Conservation (phyloP, 352 stramenopile species). For the Saprolegnia parasitica region DNA sequence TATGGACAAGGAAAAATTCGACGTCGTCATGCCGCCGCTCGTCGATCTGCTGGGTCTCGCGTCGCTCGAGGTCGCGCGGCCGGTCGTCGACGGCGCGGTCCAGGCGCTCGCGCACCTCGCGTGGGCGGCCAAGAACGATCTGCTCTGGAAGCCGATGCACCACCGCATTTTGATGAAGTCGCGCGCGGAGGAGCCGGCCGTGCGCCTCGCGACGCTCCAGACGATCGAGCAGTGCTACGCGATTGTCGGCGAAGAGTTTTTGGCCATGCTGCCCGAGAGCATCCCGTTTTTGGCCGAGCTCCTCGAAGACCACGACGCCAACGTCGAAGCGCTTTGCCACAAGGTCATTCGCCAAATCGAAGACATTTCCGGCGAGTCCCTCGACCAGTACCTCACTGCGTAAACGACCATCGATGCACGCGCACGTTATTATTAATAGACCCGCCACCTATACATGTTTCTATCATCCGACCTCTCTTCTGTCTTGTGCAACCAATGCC, state of each 20-base stretch:
- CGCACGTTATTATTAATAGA: constrained; percentile 3
- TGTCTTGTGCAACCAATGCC: too few species aligned
- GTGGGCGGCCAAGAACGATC: constrained; percentile 80
- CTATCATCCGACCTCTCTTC: too few species aligned
- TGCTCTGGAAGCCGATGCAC: constrained; percentile 86
- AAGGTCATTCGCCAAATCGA: constrained; percentile 88
- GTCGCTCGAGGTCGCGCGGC: constrained; percentile 36
- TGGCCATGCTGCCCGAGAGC: constrained; percentile 85
- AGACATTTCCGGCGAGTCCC: constrained; percentile 83
- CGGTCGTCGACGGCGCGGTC: constrained; percentile 58
- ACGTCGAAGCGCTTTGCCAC: constrained; percentile 82
- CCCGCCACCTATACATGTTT: too few species aligned
- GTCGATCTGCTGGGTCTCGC: constrained; percentile 75
- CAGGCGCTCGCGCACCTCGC: constrained; percentile 72
- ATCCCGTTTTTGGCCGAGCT: constrained; percentile 86
- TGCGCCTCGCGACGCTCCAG: constrained; percentile 73
- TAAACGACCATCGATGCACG: constrained; percentile 25
- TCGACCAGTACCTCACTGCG: constrained; percentile 81
- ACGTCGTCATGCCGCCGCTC: constrained; percentile 61
- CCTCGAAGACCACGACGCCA: constrained; percentile 81
- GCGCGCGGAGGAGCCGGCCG: constrained; percentile 48
- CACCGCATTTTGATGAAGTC: constrained; percentile 87
- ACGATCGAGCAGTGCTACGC: constrained; percentile 82
- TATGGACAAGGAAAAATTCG: constrained; percentile 84
- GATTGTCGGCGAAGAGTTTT: constrained; percentile 83